Evolutionary conservation across 495 filamentous ascomycete species (phyloP), one percentile per base, ranked within the genome.

Genomic region (Neurospora sp.): DNA sequence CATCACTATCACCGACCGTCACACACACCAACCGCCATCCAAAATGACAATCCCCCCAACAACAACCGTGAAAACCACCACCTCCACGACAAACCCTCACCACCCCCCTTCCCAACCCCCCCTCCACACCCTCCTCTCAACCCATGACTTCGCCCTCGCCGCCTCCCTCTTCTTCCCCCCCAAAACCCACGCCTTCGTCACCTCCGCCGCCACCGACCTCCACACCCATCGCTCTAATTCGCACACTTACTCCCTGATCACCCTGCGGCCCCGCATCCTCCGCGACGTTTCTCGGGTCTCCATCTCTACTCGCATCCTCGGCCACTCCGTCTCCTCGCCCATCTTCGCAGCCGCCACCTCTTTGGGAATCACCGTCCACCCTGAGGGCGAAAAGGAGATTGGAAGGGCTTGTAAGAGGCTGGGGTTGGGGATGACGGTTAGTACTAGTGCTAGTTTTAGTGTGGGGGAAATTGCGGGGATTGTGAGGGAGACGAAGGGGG

Each of bases 161-260:
- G 92, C 93, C 3, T 84, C 86, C 7, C 84, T 83, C 28, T 90
- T 86, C 19, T 84, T 91, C 42, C 87, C 85, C 37, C 83, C 86
- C 28, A 96, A 96, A 79, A 88, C 93, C 13, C 93, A 91, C 89
- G 94, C 93, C 0, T 97, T 94, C 82, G 90, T 92, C 77, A 91
- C 91, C 40, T 92, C 91, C 43, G 93, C 92, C 15, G 92, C 94
- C 8, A 94, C 91, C 1, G 93, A 96, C 80, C 82, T 90, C 0
- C 79, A 92, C 72, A 93, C 93, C 0, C 87, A 89, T 24, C 76
- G 75, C 71, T 76, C 77, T 6, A 89, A 89, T 74, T 79, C 72
- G 34, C 77, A 86, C 10, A 84, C 86, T 28, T 94, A 92, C 78
- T 81, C 88, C 45, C 84, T 87, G 15, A 90, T 96, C 75, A 86